A percentile compares a stretch with the other conserved stretches of the same genome.
Conservation (phyloP, 75 land plant species). For the Picea sitchensis region DNA sequence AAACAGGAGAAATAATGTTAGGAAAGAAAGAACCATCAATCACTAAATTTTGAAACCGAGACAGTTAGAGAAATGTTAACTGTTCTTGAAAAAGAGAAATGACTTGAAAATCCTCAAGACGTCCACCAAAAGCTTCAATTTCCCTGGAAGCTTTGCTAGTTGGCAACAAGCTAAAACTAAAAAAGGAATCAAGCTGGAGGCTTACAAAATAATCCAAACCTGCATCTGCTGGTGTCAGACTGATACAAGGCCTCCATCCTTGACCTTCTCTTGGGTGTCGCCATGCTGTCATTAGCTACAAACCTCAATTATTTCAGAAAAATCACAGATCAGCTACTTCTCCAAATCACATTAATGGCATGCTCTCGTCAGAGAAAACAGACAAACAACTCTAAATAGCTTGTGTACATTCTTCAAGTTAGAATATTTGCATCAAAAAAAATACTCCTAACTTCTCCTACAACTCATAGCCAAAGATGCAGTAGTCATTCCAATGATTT, state of each 20-base stretch:
- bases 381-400: background rate
- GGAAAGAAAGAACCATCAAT: background rate
- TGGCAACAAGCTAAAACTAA: background rate
- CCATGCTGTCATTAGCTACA: slow-evolving; percentile 13
- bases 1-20: background rate
- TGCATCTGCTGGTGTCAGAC: slow-evolving; percentile 1
- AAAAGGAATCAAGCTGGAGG: background rate
- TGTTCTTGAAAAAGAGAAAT: background rate
- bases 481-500: background rate
- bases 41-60: background rate
- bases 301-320: background rate
- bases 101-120: background rate
- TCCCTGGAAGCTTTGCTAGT: background rate
- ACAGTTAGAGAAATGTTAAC: background rate
- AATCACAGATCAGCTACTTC: background rate
- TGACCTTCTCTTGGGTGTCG: slow-evolving; percentile 1
- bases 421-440: background rate
- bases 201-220: slow-evolving; percentile 11
- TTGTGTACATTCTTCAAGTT: background rate
- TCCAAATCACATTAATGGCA: background rate
- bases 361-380: background rate
- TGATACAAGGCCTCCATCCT: slow-evolving; percentile 12
- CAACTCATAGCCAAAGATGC: background rate
- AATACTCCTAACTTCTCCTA: background rate
- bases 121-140: background rate